A percentile compares a stretch with the other conserved stretches of the same genome.
These are phyloP conservation scores for Lotus japonicus DNA, from an alignment of 306 rosid genomes.

Conservation along the genomic window DNA sequence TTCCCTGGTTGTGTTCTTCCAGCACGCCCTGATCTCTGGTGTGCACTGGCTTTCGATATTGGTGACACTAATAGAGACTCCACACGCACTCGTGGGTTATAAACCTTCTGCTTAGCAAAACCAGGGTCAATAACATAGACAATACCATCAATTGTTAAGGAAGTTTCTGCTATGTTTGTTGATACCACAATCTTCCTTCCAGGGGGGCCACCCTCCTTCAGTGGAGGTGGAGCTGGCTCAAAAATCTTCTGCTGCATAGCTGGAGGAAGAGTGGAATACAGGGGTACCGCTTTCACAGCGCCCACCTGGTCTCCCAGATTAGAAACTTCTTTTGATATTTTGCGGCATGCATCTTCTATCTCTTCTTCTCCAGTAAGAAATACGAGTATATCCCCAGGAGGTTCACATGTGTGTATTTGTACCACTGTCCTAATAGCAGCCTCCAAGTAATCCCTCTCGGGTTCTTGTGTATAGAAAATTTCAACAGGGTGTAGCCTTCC, in stretches of 20 bases:
- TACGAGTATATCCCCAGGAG: slow-evolving; percentile 81
- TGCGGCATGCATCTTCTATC: slow-evolving; percentile 95
- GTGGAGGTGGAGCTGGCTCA: slow-evolving; percentile 76
- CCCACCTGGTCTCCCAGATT: slow-evolving; percentile 91
- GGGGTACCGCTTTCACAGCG: slow-evolving; percentile 83
- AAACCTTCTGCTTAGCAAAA: slow-evolving; percentile 80
- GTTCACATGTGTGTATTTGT: slow-evolving; percentile 84
- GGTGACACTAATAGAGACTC: slow-evolving; percentile 90
- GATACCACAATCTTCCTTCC: slow-evolving; percentile 95
- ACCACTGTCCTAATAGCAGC: slow-evolving; percentile 93
- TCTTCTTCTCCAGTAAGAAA: slow-evolving; percentile 93
- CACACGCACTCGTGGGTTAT: slow-evolving; percentile 80
- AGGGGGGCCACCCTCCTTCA: slow-evolving; percentile 65
- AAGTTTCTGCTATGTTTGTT: slow-evolving; percentile 90
- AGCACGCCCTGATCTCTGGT: slow-evolving; percentile 95
- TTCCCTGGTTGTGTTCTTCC: slow-evolving; percentile 96
- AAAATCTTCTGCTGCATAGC: slow-evolving; percentile 93
- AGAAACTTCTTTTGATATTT: slow-evolving; percentile 59
- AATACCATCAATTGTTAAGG: slow-evolving; percentile 88
- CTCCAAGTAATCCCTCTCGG: slow-evolving; percentile 91
- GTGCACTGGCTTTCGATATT: slow-evolving; percentile 92
- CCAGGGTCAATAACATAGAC: slow-evolving; percentile 96
- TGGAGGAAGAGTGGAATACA: slow-evolving; percentile 89
- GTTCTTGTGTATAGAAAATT: slow-evolving; percentile 79
- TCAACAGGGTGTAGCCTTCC: slow-evolving; percentile 96